phyloP scores from a whole-genome alignment of 345 rosid species.

The Eucalyptus leucophloia region DNA sequence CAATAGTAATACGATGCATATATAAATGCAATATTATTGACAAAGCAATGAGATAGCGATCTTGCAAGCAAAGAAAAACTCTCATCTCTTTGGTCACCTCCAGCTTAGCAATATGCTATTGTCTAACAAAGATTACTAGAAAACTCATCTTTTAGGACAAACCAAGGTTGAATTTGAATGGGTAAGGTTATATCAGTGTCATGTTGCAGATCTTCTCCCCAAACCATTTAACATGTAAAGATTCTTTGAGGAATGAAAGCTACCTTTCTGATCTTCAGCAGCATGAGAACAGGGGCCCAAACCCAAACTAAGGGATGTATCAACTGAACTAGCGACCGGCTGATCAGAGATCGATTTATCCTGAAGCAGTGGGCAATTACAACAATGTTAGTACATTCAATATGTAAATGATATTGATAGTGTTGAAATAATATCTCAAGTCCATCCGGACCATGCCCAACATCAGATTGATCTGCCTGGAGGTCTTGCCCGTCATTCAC shows the following conservation, averaged over 20 bases:
- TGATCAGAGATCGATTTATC: neutral
- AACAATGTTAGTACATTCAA: neutral
- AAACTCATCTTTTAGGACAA: neutral
- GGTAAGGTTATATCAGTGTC: neutral
- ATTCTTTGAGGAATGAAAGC: neutral
- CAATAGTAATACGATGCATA: too few species aligned
- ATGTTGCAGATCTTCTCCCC: neutral
- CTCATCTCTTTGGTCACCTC: too few species aligned
- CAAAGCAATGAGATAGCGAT: too few species aligned
- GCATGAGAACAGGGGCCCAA: neutral
- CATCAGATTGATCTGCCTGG: neutral
- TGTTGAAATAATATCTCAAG: neutral
- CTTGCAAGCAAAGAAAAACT: too few species aligned
- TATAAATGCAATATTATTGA: too few species aligned
- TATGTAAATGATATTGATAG: neutral
- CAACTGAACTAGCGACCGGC: neutral
- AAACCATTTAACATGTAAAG: neutral
- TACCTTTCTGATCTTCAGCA: neutral
- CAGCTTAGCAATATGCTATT: neutral
- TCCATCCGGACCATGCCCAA: fast-evolving
- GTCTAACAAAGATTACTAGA: neutral
- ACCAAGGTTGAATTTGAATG: neutral
- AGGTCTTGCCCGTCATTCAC: neutral
- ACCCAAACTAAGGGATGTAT: neutral
- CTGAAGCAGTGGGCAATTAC: neutral